These are phyloP conservation scores for Cubamyces lactineus DNA, from an alignment of 768 basidiomycete species.

Conservation along the genomic window DNA sequence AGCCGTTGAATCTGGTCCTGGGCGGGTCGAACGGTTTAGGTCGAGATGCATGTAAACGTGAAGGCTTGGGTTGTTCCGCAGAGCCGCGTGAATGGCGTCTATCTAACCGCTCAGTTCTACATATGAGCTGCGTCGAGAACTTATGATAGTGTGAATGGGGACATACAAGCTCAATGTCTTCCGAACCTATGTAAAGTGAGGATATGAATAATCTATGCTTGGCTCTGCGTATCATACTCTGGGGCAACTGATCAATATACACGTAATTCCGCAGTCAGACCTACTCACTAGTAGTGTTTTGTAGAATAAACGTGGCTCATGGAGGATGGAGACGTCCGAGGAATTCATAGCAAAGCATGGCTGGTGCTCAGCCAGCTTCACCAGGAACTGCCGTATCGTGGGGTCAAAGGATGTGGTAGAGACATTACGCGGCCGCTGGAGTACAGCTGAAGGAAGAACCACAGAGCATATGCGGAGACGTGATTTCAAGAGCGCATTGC, in stretches of 20 bases:
- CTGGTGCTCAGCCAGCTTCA: conserved; percentile 31
- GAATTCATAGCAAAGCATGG: conserved; percentile 34
- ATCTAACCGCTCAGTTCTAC: conserved; percentile 51
- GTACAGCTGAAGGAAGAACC: conserved; percentile 7
- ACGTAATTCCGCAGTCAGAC: not conserved
- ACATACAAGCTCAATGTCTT: conserved; percentile 79
- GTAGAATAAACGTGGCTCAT: conserved; percentile 33
- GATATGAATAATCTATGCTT: conserved; percentile 84
- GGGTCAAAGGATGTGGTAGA: conserved; percentile 28
- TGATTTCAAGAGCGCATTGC: conserved; percentile 20
- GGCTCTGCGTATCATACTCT: conserved; percentile 83
- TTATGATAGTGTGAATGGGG: too few species aligned
- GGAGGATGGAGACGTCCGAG: conserved; percentile 29
- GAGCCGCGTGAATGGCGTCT: conserved; percentile 60
- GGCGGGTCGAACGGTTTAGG: conserved; percentile 76
- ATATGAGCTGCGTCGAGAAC: too few species aligned
- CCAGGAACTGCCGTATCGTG: conserved; percentile 30
- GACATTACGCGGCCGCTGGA: conserved; percentile 17
- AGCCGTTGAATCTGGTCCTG: conserved; percentile 69
- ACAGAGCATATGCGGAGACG: conserved; percentile 16
- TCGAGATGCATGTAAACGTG: conserved; percentile 78
- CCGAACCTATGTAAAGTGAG: conserved; percentile 83
- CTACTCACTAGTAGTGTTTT: conserved; percentile 31
- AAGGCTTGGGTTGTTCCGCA: conserved; percentile 62
- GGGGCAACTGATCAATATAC: not conserved